Evolutionary conservation across 768 basidiomycete genomes (phyloP).

Genomic region (Pisolithus orientalis): DNA sequence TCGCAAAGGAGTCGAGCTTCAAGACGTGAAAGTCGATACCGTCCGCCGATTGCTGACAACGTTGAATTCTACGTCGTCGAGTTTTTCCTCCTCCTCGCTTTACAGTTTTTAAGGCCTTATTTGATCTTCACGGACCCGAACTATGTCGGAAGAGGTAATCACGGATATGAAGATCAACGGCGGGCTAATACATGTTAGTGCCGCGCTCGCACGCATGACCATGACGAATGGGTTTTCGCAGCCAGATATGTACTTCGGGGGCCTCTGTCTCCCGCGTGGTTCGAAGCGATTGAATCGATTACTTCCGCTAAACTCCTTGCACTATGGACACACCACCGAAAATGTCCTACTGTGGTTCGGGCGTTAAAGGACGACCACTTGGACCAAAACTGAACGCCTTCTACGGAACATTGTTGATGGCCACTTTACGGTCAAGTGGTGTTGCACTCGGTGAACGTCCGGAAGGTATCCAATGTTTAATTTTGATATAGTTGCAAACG

Average conservation of each 20-base stretch:
- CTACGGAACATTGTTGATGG: neutral
- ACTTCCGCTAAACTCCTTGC: slow-evolving; percentile 19
- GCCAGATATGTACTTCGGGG: slow-evolving; percentile 20
- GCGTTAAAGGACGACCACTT: neutral
- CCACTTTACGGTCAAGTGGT: neutral
- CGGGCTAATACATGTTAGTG: too few species aligned
- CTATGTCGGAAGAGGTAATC: neutral
- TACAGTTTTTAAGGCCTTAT: slow-evolving; percentile 27
- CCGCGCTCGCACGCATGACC: slow-evolving; percentile 10
- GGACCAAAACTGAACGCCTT: slow-evolving; percentile 10
- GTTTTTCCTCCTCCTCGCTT: slow-evolving; percentile 27
- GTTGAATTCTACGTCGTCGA: slow-evolving; percentile 26
- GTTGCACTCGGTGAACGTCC: neutral
- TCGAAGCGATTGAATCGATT: slow-evolving; percentile 22
- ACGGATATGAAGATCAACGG: too few species aligned
- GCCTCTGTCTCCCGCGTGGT: slow-evolving; percentile 16
- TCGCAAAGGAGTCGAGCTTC: too few species aligned
- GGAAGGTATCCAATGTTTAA: neutral
- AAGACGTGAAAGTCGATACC: too few species aligned
- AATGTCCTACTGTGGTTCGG: slow-evolving; percentile 9
- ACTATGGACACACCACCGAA: slow-evolving; percentile 15
- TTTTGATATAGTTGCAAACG: rapidly evolving
- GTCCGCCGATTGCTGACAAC: too few species aligned
- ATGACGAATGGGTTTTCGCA: slow-evolving; percentile 20
- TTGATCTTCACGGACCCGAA: slow-evolving; percentile 20